Evolutionary conservation across 441 rosid genomes (phyloP).

Genomic region (Adansonia gregorii): DNA sequence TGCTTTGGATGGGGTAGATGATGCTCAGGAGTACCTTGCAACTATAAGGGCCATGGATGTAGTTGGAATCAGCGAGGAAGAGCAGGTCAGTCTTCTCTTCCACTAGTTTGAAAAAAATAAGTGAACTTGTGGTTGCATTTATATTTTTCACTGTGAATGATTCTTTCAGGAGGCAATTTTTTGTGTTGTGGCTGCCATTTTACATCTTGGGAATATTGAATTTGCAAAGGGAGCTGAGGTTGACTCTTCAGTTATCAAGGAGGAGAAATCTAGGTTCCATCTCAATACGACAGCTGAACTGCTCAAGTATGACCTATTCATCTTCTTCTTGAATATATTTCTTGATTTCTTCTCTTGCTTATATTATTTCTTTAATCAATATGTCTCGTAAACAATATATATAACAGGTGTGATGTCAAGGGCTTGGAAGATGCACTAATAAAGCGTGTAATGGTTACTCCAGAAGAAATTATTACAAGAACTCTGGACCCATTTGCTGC

Average conservation of each 20-base stretch:
- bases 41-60: conserved; percentile 76
- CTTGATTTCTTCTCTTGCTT: conserved; percentile 5
- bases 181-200: conserved; percentile 76
- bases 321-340: conserved; percentile 9
- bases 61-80: conserved; percentile 70
- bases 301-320: conserved; percentile 45
- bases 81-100: conserved; percentile 50
- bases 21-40: conserved; percentile 63
- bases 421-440: conserved; percentile 75
- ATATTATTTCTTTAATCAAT: background rate
- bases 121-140: conserved; percentile 32
- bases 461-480: conserved; percentile 77
- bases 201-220: conserved; percentile 70
- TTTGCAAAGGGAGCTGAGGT: conserved; percentile 65
- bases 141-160: conserved; percentile 27
- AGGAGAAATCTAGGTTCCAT: conserved; percentile 59
- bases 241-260: conserved; percentile 69
- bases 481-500: conserved; percentile 71
- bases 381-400: background rate
- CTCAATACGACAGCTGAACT: conserved; percentile 65
- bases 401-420: conserved; percentile 61
- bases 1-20: conserved; percentile 65
- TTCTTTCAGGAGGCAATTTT: conserved; percentile 69
- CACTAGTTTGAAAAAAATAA: conserved; percentile 25
- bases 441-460: conserved; percentile 81